A percentile compares a stretch with the other conserved stretches of the same genome.
phyloP scores from a whole-genome alignment of 257 asterid genomes.

The Anisodus tanguticus region DNA sequence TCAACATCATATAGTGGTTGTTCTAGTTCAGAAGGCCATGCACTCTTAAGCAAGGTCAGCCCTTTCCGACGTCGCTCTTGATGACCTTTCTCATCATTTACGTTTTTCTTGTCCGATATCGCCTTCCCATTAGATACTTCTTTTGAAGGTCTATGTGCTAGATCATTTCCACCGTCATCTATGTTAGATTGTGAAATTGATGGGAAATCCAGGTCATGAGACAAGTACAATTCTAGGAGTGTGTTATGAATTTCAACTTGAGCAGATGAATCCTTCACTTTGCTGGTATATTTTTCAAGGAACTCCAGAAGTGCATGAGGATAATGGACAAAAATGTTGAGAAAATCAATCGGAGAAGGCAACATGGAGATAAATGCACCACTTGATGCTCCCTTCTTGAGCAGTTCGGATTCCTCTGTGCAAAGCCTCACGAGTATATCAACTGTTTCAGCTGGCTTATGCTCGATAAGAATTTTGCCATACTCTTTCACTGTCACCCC shows the following conservation, averaged over 20 bases:
- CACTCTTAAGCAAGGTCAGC: slow-evolving; percentile 72
- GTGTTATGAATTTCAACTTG: slow-evolving; percentile 96
- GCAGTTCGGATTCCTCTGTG: slow-evolving; percentile 78
- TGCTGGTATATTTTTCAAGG: slow-evolving; percentile 75
- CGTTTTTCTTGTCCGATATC: slow-evolving; percentile 35
- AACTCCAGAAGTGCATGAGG: slow-evolving; percentile 94
- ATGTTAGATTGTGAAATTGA: slow-evolving; percentile 58
- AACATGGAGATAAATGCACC: slow-evolving; percentile 74
- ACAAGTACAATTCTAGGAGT: slow-evolving; percentile 81
- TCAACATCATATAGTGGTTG: slow-evolving; percentile 90
- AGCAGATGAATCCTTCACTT: slow-evolving; percentile 94
- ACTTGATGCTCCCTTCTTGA: slow-evolving; percentile 55
- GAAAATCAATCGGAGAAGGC: slow-evolving; percentile 99
- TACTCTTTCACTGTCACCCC: slow-evolving; percentile 92
- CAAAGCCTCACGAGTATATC: slow-evolving; percentile 89
- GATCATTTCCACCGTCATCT: slow-evolving; percentile 47
- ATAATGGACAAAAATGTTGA: slow-evolving; percentile 76
- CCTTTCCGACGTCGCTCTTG: slow-evolving; percentile 77
- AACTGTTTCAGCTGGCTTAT: slow-evolving; percentile 85
- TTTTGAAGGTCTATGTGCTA: slow-evolving; percentile 44
- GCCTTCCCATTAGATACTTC: slow-evolving; percentile 53
- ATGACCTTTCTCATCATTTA: slow-evolving; percentile 58
- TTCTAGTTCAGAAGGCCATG: slow-evolving; percentile 92
- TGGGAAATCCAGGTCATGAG: slow-evolving; percentile 79
- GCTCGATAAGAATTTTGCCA: slow-evolving; percentile 89